Base-by-base conservation (phyloP, 331 rosid species). In the Acacia concinna region DNA sequence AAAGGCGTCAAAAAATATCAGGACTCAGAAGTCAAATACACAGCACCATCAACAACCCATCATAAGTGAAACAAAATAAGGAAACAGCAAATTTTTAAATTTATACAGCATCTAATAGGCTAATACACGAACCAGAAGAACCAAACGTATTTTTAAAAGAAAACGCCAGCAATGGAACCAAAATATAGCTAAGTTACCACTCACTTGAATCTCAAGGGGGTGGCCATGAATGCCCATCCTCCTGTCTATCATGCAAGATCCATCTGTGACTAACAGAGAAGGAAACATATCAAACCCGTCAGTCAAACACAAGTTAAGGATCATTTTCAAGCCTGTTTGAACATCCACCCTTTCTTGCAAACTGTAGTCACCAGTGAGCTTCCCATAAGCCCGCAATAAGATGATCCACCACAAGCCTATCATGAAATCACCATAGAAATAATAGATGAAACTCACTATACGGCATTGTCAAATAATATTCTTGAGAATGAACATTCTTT, bases 281-380 rank as follows among this genome's bases (percentile, higher is more conserved):
- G 99, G 99, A 81, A 96, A 93, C 98, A 96, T 90, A 54, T 91
- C 98, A 35, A 96, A 96, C n/a, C 97, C 99, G 81, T 96, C 98
- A 2, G 93, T 71, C 81, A 96, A 88, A 81, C 97, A 96, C 84
- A 96, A 82, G 85, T 90, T 88, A 69, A 96, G 92, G 71, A 96
- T 93, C 99, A 96, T 93, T 74, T 79, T 88, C 81, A 96, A 84
- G 77, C 99, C 99, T 3, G 97, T 96, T 74, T 93, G 98, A 76
- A 96, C 93, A 76, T 96, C 98, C 77, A 90, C 90, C 87, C 97
- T 87, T 73, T 96, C 97, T 87, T 91, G 98, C 82, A 96, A 87
- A 68, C 83, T 78, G 74, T 84, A 85, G 83, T 96, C 98, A 70
- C 97, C 98, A 8, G 91, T 96, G 73, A 96, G 79, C 85, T 93